phyloP scores from a whole-genome alignment of 78 protist genomes.

The Anaeramoeba flamelloides region DNA sequence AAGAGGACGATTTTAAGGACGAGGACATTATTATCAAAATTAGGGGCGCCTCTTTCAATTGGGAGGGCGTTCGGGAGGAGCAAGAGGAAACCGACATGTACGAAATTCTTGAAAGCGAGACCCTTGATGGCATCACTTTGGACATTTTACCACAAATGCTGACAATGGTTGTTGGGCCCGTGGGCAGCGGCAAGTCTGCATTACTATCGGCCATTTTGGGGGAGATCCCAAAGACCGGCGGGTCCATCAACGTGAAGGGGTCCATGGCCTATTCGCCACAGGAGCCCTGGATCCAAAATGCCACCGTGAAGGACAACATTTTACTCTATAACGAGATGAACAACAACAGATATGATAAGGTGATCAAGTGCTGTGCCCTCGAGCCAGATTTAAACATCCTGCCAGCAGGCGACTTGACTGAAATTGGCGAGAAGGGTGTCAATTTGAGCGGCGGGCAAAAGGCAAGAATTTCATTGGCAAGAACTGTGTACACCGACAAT shows the following conservation, averaged over 20 bases:
- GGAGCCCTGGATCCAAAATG: slow-evolving; percentile 26
- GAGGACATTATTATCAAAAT: no score
- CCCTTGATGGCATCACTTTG: no score
- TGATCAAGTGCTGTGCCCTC: slow-evolving; percentile 13
- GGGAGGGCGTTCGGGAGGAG: no score
- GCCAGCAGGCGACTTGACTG: slow-evolving; percentile 26
- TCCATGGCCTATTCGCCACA: slow-evolving; percentile 2
- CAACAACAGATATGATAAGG: slow-evolving; percentile 4
- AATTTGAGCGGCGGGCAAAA: slow-evolving; percentile 49
- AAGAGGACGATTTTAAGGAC: no score
- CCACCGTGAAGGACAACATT: slow-evolving; percentile 33
- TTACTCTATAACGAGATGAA: slow-evolving; percentile 24
- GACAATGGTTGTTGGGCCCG: no score
- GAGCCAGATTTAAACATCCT: slow-evolving; percentile 14
- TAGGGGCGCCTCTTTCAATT: no score
- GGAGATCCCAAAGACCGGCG: not conserved
- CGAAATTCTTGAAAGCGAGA: no score
- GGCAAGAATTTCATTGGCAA: slow-evolving; percentile 32
- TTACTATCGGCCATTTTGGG: not conserved
- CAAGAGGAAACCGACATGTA: no score
- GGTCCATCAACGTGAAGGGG: not conserved
- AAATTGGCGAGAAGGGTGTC: slow-evolving; percentile 47
- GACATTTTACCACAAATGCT: no score
- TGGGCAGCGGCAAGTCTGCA: no score
- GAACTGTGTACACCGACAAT: slow-evolving; percentile 40